A percentile compares a stretch with the other conserved stretches of the same genome.
phyloP scores from a whole-genome alignment of 192 early-diverging fungal species.

The Podila clonocystis region DNA sequence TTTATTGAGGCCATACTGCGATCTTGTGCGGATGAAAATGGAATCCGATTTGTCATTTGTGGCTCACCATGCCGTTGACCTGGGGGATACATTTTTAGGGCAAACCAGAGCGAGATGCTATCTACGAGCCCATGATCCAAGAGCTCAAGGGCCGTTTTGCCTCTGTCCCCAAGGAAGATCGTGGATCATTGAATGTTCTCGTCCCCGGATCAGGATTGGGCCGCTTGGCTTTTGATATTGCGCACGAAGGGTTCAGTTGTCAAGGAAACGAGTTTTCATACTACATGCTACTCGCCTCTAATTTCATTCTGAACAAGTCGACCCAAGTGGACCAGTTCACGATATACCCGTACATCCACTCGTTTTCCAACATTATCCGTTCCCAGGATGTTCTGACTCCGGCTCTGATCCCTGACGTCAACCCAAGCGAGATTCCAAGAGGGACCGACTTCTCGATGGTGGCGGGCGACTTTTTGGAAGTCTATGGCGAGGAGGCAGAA shows the following conservation, averaged over 20 bases:
- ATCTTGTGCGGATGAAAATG: neutral
- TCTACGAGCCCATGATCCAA: conserved; percentile 85
- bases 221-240: conserved; percentile 92
- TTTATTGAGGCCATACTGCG: neutral
- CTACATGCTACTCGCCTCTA: conserved; percentile 94
- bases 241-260: conserved; percentile 76
- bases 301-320: conserved; percentile 93
- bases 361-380: conserved; percentile 82
- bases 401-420: conserved; percentile 86
- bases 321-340: conserved; percentile 62
- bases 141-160: conserved; percentile 71
- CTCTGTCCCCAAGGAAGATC: conserved; percentile 59
- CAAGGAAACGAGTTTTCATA: conserved; percentile 98
- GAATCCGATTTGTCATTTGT: neutral
- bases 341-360: conserved; percentile 94
- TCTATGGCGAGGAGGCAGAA: conserved; percentile 72
- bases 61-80: no score
- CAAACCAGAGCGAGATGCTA: conserved; percentile 74
- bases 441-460: conserved; percentile 94
- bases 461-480: conserved; percentile 96
- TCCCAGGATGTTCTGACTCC: conserved; percentile 70
- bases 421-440: conserved; percentile 71
- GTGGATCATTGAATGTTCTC: conserved; percentile 75
- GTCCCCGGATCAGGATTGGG: conserved; percentile 97
- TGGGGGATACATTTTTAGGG: conserved; percentile 58